These are phyloP conservation scores for Heterobasidion annosum DNA, from an alignment of 1,284 basidiomycete species.

Conservation along the genomic window DNA sequence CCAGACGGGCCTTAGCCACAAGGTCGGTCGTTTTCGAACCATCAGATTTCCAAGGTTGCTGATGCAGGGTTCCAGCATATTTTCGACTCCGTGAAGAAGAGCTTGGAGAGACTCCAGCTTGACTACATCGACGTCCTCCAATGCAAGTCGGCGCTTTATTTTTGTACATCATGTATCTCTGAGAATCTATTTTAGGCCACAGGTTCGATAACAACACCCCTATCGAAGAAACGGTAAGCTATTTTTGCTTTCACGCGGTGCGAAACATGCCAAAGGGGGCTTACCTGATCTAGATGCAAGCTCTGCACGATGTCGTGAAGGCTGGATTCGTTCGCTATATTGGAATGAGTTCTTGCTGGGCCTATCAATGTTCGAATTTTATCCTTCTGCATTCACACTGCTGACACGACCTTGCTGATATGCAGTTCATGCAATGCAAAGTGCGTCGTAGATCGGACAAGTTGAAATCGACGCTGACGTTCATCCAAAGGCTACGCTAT, in stretches of 20 bases:
- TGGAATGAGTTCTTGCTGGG: constrained; percentile 7
- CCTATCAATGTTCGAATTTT: constrained; percentile 6
- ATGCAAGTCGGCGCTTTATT: background rate
- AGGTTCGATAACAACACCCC: constrained; percentile 1
- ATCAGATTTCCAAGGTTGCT: background rate
- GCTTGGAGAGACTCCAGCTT: background rate
- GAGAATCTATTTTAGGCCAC: background rate
- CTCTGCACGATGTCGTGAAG: constrained; percentile 7
- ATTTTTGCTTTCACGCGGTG: background rate
- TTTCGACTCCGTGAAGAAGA: constrained; percentile 1
- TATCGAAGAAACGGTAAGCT: constrained; percentile 1
- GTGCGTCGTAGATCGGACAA: background rate
- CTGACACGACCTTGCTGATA: background rate
- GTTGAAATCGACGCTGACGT: background rate
- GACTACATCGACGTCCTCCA: constrained; percentile 3
- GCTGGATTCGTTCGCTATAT: constrained; percentile 7
- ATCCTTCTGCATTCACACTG: background rate
- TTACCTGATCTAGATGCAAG: constrained; percentile 4
- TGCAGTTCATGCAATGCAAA: constrained; percentile 7
- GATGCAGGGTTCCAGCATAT: background rate
- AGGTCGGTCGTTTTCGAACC: background rate
- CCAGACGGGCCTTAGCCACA: constrained; percentile 1
- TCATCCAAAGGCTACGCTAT: constrained; percentile 6
- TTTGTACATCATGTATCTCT: background rate
- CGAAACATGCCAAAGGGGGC: background rate